Base-by-base conservation (phyloP, 2,329 filamentous ascomycete genomes). In the Verticillium albo-atrum region DNA sequence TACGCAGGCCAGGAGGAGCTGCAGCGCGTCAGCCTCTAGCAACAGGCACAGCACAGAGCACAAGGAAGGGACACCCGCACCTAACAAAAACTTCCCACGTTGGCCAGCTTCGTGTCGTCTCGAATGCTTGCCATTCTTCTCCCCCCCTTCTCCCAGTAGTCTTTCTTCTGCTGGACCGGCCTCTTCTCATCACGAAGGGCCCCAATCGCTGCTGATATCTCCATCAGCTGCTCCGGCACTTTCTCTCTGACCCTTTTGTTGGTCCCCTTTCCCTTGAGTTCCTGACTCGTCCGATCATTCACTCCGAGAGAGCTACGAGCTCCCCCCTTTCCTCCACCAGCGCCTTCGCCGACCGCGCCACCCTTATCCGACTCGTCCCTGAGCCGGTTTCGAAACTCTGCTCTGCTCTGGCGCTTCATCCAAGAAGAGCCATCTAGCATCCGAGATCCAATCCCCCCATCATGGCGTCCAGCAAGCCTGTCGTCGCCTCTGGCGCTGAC, bases 401-500 rank as follows among this genome's bases (percentile, higher is more conserved):
- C 42, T 23, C n/a, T 47, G 42, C n/a, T 47, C 20, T n/a, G 42
- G 20, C 17, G 17, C 20, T 12, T 12, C n/a, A n/a, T 47, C 9
- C 7, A 47, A n/a, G n/a, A n/a, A n/a, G 32, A 55, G 25, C 17
- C n/a, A 55, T 26, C 14, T 28, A 23, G 5, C 28, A 54, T 54
- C 28, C 26, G 17, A 32, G 51, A 30, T 6, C 23, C 7, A 28
- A 14, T 6, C 30, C 30, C 30, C 51, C 42, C 58, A 67, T 58
- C 68, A 86, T 86, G 83, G 81, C 82, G 68, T 76, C 78, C 69
- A 78, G 80, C 60, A 82, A 79, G 74, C 78, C 80, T 70, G 76
- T 79, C 68, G 75, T 82, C 73, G 84, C 82, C 73, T 85, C 86
- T 42, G 86, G 86, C 74, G 80, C 82, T 68, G 84, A 87, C 67